Conservation (phyloP, 2,329 filamentous ascomycete genomes). For the Trichoderma aggressivum region DNA sequence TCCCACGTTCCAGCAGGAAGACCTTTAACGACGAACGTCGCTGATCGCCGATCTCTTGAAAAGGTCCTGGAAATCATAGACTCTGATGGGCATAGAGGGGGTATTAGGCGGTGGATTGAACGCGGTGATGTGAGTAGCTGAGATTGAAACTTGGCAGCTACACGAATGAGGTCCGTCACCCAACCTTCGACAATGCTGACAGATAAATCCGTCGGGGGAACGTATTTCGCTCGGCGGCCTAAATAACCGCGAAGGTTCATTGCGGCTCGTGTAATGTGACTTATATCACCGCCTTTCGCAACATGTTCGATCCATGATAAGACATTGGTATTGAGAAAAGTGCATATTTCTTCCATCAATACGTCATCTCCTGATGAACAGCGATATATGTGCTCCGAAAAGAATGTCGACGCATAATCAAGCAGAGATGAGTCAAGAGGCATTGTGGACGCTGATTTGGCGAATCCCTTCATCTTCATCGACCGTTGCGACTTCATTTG, state of each 20-base stretch:
- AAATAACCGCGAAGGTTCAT: background rate
- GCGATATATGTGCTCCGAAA: background rate
- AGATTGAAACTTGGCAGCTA: background rate
- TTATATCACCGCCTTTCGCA: background rate
- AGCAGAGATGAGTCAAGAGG: background rate
- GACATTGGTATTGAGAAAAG: background rate
- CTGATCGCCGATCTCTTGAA: background rate
- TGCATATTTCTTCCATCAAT: background rate
- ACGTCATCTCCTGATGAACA: background rate
- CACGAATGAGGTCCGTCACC: background rate
- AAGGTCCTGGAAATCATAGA: background rate
- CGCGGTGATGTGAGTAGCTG: background rate
- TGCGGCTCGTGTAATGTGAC: background rate
- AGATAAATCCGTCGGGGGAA: background rate
- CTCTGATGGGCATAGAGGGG: background rate
- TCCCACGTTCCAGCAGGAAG: background rate
- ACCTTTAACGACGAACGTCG: background rate
- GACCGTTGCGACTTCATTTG: background rate
- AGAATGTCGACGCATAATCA: background rate
- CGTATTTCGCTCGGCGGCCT: background rate
- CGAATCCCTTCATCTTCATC: background rate
- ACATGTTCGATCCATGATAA: conserved; percentile 5
- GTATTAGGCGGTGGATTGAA: conserved; percentile 1
- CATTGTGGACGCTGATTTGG: background rate
- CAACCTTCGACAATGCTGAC: background rate